Base-by-base conservation (phyloP, 768 basidiomycete species). In the Paxillus ammoniavirescens region DNA sequence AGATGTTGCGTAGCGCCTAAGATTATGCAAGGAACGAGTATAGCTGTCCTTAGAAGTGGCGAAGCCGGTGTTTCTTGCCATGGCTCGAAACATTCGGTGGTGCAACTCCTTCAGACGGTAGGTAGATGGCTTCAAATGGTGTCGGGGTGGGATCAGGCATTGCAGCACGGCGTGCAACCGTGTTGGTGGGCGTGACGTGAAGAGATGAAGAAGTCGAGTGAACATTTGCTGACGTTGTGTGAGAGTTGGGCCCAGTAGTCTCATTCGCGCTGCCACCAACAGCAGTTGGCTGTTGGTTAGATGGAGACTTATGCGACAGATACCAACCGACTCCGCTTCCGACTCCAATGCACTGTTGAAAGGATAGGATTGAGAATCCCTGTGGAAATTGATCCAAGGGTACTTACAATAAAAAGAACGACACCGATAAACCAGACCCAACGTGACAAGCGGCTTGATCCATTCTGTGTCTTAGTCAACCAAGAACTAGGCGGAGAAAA, bases 361-460 rank as follows among this genome's bases (percentile, higher is more conserved):
- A 50, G 36, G 8, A 28, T 38, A 38, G 40, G 17, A 36, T 54
- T 33, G 44, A 26, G 42, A 8, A 31, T 49, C 17, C 31, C 13
- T 21, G 10, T 14, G 2, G 21, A 26, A 9, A 12, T 10, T 9
- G 14, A 35, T 45, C 23, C 7, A 37, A 51, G 36, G 42, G 8
- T 7, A 72, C 81, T 45, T 62, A 82, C 81, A 17, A 83, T 47
- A 50, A 91, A 60, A 37, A 91, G 61, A 28, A 82, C 2, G 14
- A 90, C 56, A n/a, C 82, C 87, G 37, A 83, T 61, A 47, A 89
- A 53, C 84, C 86, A 90, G 3, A 91, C 81, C 83, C 82, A 88
- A 35, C 82, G 77, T 5, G 80, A 81, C 54, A 86, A 63, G 26
- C 79, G 75, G n/a, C 68, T 75, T 0, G 72, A 65, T 21, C 84